Conservation (phyloP, 1,284 basidiomycete species). For the Coniferiporia weirii region DNA sequence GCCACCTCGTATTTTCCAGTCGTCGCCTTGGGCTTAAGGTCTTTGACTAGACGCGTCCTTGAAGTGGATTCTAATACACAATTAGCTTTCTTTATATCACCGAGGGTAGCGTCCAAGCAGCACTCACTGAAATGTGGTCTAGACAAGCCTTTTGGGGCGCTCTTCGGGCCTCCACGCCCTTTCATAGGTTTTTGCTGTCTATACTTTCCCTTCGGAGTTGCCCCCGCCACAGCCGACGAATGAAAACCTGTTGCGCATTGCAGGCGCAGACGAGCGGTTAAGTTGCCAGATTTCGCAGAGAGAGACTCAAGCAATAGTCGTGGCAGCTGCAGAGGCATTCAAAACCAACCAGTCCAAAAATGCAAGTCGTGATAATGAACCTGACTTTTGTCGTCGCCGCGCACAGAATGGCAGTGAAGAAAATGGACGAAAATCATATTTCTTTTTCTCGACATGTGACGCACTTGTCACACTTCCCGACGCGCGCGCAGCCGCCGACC, state of each 20-base stretch:
- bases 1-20: constrained; percentile 27
- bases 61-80: constrained; percentile 22
- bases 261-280: background rate
- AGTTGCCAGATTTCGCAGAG: background rate
- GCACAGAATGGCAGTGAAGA: background rate
- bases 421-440: background rate
- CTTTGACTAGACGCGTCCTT: constrained; percentile 33
- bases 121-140: constrained; percentile 1
- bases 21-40: constrained; percentile 27
- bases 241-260: constrained; percentile 1
- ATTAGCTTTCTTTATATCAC: background rate
- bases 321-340: background rate
- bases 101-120: background rate
- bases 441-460: background rate
- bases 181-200: background rate
- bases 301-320: background rate
- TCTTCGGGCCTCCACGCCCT: background rate
- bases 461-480: background rate
- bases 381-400: background rate
- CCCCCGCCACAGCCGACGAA: background rate
- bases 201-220: background rate
- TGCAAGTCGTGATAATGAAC: background rate
- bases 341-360: background rate
- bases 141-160: background rate
- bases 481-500: background rate